Evolutionary conservation across 805 yeast species (phyloP).

Genomic region (Hanseniaspora taiwanica): DNA sequence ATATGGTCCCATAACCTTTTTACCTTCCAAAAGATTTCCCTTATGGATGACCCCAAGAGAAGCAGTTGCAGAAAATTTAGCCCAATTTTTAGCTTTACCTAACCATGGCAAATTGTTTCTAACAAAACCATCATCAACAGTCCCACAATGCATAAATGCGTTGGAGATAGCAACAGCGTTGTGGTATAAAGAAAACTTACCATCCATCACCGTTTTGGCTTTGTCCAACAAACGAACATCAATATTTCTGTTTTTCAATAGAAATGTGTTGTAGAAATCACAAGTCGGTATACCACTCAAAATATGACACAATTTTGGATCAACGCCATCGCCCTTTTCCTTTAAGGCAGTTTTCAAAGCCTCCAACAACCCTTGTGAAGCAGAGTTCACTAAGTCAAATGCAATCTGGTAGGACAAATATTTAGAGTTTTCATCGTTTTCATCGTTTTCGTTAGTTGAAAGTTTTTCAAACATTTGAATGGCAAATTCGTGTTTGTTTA

Average conservation of each 20-base stretch:
- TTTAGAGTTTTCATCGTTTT: constrained; percentile 29
- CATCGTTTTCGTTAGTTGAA: constrained; percentile 12
- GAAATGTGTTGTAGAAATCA: constrained; percentile 80
- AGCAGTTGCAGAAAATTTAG: constrained; percentile 94
- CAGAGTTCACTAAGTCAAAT: constrained; percentile 83
- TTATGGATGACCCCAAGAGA: constrained; percentile 95
- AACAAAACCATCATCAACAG: constrained; percentile 88
- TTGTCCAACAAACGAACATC: constrained; percentile 72
- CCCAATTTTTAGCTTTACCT: constrained; percentile 97
- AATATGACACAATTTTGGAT: constrained; percentile 45
- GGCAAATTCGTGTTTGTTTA: constrained; percentile 67
- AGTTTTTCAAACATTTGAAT: constrained; percentile 51
- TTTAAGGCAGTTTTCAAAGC: constrained; percentile 33
- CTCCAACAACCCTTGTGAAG: constrained; percentile 76
- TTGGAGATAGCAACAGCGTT: constrained; percentile 90
- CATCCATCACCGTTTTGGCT: constrained; percentile 72
- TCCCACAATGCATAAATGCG: constrained; percentile 92
- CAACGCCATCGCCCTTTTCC: constrained; percentile 7
- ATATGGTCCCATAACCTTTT: constrained; percentile 75
- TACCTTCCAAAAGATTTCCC: constrained; percentile 88
- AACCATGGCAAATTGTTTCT: constrained; percentile 89
- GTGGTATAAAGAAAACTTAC: constrained; percentile 87
- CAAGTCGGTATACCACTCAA: constrained; percentile 89
- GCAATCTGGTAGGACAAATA: constrained; percentile 84
- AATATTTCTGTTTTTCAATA: constrained; percentile 75